Evolutionary conservation across 1,139 yeast species (phyloP).

Genomic region (Geotrichum phurueaensis): DNA sequence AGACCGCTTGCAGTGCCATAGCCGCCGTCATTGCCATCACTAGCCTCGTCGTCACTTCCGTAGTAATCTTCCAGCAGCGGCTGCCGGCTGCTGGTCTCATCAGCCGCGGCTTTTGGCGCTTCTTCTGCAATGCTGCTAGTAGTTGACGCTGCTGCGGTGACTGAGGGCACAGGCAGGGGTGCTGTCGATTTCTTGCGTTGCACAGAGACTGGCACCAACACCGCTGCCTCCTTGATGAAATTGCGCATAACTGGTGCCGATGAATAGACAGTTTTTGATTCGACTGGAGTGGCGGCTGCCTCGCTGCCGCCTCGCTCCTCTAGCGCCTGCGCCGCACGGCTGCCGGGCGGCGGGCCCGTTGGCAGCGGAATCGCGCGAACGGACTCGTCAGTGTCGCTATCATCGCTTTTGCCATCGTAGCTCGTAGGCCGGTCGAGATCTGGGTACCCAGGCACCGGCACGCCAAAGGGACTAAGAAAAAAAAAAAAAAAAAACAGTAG

Average conservation of each 20-base stretch:
- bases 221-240: constrained; percentile 23
- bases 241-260: constrained; percentile 27
- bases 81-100: not conserved
- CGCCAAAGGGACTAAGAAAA: constrained; percentile 27
- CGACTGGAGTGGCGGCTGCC: constrained; percentile 15
- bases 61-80: constrained; percentile 11
- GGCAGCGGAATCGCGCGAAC: constrained; percentile 28
- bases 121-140: not conserved
- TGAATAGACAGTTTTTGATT: constrained; percentile 25
- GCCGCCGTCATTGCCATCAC: constrained; percentile 1
- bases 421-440: constrained; percentile 16
- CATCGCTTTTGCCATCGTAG: constrained; percentile 16
- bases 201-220: constrained; percentile 26
- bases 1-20: not conserved
- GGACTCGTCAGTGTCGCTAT: constrained; percentile 22
- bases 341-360: constrained; percentile 16
- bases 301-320: constrained; percentile 2
- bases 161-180: not conserved
- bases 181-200: constrained; percentile 10
- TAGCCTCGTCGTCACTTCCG: constrained; percentile 8
- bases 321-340: constrained; percentile 3
- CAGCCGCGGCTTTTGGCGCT: not conserved
- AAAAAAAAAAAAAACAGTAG: not conserved
- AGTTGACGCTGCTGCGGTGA: not conserved
- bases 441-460: constrained; percentile 26